Percentiles rank a stretch among this genome's conserved stretches.
phyloP scores from a whole-genome alignment of 2,329 filamentous ascomycete genomes.

The Penicillium sp. region DNA sequence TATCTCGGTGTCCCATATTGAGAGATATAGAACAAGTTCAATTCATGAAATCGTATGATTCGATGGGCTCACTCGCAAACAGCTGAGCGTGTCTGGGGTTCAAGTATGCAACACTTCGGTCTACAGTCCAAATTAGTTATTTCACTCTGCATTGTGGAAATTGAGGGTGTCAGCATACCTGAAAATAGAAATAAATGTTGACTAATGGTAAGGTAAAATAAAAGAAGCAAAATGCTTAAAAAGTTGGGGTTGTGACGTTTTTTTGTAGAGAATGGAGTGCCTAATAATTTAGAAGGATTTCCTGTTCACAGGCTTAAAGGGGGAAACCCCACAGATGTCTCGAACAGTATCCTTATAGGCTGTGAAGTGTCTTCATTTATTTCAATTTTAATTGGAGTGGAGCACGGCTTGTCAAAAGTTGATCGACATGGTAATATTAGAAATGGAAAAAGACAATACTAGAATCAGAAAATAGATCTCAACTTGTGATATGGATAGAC shows the following conservation, averaged over 20 bases:
- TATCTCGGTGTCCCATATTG: conserved; percentile 15
- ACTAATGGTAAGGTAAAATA: background rate
- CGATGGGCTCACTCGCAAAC: background rate
- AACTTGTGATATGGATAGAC: background rate
- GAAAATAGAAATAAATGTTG: background rate
- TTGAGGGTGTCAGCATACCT: background rate
- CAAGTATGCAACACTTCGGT: conserved; percentile 1
- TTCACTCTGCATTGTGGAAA: background rate
- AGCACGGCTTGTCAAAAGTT: conserved; percentile 5
- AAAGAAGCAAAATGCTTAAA: background rate
- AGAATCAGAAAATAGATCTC: background rate
- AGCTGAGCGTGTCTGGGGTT: conserved; percentile 3
- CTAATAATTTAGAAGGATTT: background rate
- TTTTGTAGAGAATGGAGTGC: background rate
- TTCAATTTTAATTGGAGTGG: conserved; percentile 11
- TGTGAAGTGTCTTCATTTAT: conserved; percentile 18
- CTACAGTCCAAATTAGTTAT: conserved; percentile 5
- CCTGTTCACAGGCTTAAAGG: conserved; percentile 12
- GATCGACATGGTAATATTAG: conserved; percentile 1
- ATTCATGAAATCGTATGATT: conserved; percentile 7
- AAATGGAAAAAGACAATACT: too few species aligned
- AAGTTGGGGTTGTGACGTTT: background rate
- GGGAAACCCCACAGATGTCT: conserved; percentile 10
- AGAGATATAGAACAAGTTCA: background rate
- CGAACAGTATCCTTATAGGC: conserved; percentile 7